Base-by-base conservation (phyloP, 306 rosid genomes). In the Clitoria ternatea region DNA sequence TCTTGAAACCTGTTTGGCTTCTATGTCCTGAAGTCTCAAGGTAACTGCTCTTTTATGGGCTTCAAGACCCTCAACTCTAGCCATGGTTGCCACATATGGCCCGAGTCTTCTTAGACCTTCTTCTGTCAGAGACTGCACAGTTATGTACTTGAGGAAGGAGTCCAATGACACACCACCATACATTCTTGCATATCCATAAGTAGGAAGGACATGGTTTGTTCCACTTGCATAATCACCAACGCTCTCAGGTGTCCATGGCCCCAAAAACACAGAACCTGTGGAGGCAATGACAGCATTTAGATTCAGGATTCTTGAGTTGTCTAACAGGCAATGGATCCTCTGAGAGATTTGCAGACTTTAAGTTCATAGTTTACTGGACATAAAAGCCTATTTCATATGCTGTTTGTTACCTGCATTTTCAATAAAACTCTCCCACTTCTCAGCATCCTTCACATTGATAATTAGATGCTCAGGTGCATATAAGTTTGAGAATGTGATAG, bases 351-450 rank as follows among this genome's bases (percentile, higher is more conserved):
- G 53, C 10, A 14, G 15, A 52, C 23, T 27, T 27, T 5, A 29
- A 37, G 29, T 59, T n/a, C n/a, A 61, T 50, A 39, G 3, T 17
- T 42, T 20, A 70, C 36, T 7, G 23, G 43, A 32, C 56, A 29
- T 32, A 54, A 11, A 24, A 6, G 44, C 6, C 30, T 27, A 50
- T 9, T n/a, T n/a, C n/a, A n/a, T n/a, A n/a, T n/a, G n/a, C n/a
- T n/a, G n/a, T n/a, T n/a, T n/a, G n/a, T n/a, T n/a, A 91, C 99
- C 99, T 66, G 99, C 99, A 80, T 94, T 94, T 77, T 94, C 95
- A 61, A 94, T 86, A 85, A 89, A 87, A 80, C 85, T 83, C 87
- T 94, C 99, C 99, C 97, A 94, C 79, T 87, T 89, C 64, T 94
- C 99, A 23, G 99, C 99, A 65, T 94, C 96, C 72, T 77, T 78